Evolutionary conservation across 1,284 basidiomycete genomes (phyloP).

Genomic region (Moesziomyces antarcticus): DNA sequence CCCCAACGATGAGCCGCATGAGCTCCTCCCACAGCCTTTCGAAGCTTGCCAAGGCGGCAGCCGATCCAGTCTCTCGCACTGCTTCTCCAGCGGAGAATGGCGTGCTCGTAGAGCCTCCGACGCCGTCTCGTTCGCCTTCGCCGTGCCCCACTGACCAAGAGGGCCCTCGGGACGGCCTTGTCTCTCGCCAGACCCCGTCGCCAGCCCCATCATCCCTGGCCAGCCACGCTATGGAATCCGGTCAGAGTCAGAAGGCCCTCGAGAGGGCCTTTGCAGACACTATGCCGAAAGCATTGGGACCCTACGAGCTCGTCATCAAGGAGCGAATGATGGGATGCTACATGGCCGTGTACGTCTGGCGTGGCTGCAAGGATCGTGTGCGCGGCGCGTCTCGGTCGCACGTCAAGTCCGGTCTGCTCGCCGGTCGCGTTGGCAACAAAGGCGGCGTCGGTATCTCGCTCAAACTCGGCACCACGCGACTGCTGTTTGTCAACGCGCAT

Average conservation of each 20-base stretch:
- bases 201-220: conserved; percentile 6
- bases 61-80: conserved; percentile 10
- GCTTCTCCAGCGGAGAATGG: conserved; percentile 24
- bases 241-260: background rate
- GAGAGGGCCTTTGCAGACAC: conserved; percentile 33
- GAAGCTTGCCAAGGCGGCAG: conserved; percentile 9
- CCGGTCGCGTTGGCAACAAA: conserved; percentile 83
- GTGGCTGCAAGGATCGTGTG: conserved; percentile 54
- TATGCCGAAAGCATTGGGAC: conserved; percentile 66
- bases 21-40: conserved; percentile 36
- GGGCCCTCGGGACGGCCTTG: background rate
- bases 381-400: conserved; percentile 71
- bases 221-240: background rate
- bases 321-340: conserved; percentile 90
- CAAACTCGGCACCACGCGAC: conserved; percentile 77
- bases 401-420: conserved; percentile 86
- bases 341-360: conserved; percentile 65
- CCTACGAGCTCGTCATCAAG: conserved; percentile 83
- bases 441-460: conserved; percentile 82
- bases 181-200: conserved; percentile 12
- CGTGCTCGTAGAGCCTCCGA: conserved; percentile 34
- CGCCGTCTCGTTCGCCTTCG: conserved; percentile 32
- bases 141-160: conserved; percentile 8
- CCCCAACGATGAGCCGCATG: conserved; percentile 29
- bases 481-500: conserved; percentile 87